phyloP scores from a whole-genome alignment of 2,329 filamentous ascomycete species.

The Cytospora piceae region DNA sequence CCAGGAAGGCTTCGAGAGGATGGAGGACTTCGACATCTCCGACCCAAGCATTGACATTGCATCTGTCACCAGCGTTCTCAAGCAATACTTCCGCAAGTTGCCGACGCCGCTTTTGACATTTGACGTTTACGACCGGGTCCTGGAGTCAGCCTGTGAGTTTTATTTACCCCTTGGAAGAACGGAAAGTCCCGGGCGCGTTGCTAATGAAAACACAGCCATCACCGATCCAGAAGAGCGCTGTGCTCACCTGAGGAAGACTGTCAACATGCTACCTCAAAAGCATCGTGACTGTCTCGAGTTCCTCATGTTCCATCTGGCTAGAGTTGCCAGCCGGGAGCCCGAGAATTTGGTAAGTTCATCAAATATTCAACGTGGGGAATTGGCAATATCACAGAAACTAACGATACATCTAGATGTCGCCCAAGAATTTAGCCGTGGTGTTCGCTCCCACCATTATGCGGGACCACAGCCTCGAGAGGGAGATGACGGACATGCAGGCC shows the following conservation, averaged over 20 bases:
- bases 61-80: constrained; percentile 90
- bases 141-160: constrained; percentile 75
- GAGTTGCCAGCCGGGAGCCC: constrained; percentile 79
- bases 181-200: not conserved
- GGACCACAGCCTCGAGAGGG: constrained; percentile 83
- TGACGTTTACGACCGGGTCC: constrained; percentile 85
- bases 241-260: constrained; percentile 70
- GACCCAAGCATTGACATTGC: constrained; percentile 95
- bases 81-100: constrained; percentile 96
- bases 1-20: constrained; percentile 88
- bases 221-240: constrained; percentile 69
- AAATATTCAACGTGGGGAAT: not conserved
- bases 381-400: constrained; percentile 4
- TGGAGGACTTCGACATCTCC: constrained; percentile 86
- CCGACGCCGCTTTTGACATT: constrained; percentile 89
- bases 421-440: constrained; percentile 93
- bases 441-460: constrained; percentile 98
- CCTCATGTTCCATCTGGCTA: constrained; percentile 87
- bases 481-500: constrained; percentile 93
- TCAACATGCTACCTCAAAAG: constrained; percentile 77
- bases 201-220: constrained; percentile 54
- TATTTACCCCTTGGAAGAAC: not conserved
- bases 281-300: constrained; percentile 93
- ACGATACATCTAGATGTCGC: constrained; percentile 73
- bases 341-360: constrained; percentile 74